Conservation (phyloP, 306 rosid genomes). For the Begonia loranthoides region DNA sequence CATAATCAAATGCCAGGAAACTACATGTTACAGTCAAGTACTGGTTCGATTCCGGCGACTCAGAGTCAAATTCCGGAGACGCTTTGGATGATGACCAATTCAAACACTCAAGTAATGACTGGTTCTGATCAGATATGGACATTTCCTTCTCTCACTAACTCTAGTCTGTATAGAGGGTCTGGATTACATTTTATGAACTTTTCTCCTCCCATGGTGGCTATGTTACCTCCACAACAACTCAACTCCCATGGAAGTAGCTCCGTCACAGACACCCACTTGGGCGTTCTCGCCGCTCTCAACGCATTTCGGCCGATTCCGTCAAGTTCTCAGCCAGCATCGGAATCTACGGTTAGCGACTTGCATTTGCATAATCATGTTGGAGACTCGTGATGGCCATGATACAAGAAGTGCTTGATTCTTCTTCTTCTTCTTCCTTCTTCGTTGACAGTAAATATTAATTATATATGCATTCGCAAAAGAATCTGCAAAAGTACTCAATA, state of each 20-base stretch:
- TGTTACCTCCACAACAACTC: constrained; percentile 49
- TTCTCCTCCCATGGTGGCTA: constrained; percentile 60
- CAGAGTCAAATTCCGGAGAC: constrained; percentile 48
- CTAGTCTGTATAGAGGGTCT: constrained; percentile 38
- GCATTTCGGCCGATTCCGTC: constrained; percentile 33
- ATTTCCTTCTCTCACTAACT: constrained; percentile 22
- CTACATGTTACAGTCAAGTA: constrained; percentile 53
- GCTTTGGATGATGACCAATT: constrained; percentile 61
- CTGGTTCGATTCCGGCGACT: constrained; percentile 58
- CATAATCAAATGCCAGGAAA: constrained; percentile 32
- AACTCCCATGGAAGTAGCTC: constrained; percentile 12
- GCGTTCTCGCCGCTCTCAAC: constrained; percentile 59
- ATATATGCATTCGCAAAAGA: neutral
- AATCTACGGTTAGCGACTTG: too few species aligned
- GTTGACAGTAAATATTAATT: neutral
- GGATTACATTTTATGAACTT: constrained; percentile 84
- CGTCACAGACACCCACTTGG: constrained; percentile 44
- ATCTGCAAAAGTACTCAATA: too few species aligned
- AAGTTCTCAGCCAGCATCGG: too few species aligned
- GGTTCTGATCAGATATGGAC: constrained; percentile 33
- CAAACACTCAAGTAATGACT: constrained; percentile 21
- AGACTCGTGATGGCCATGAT: too few species aligned
- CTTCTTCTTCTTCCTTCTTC: constrained; percentile 10
- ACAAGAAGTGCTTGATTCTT: constrained; percentile 10
- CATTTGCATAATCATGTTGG: too few species aligned